A percentile compares a stretch with the other conserved stretches of the same genome.
phyloP scores from a whole-genome alignment of 148 eudicot species.

The Rhododendron kiyosumense region DNA sequence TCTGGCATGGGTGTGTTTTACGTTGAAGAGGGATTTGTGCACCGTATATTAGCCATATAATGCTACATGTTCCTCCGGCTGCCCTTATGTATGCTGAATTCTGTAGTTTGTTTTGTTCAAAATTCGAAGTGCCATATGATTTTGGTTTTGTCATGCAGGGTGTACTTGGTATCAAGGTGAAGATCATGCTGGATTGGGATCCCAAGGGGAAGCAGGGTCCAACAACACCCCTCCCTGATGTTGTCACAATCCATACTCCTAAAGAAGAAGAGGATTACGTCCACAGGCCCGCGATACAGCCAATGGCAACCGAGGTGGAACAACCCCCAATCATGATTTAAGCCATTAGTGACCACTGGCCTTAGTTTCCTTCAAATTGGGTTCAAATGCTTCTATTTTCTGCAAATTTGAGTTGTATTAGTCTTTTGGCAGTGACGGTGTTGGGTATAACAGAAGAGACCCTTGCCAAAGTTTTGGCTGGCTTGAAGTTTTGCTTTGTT shows the following conservation, averaged over 20 bases:
- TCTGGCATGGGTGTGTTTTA: background rate
- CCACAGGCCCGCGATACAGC: slow-evolving; percentile 10
- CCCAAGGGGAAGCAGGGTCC: slow-evolving; percentile 74
- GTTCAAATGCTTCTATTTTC: background rate
- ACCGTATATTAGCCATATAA: too few species aligned
- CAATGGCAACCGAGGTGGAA: slow-evolving; percentile 31
- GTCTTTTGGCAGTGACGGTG: background rate
- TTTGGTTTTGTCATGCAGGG: slow-evolving; percentile 28
- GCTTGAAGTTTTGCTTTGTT: background rate
- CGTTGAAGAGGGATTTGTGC: background rate
- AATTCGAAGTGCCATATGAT: background rate
- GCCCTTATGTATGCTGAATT: background rate
- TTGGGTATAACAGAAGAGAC: background rate
- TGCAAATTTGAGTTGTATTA: background rate
- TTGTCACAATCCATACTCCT: slow-evolving; percentile 66
- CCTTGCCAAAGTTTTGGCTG: background rate
- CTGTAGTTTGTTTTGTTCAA: background rate
- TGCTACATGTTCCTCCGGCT: background rate
- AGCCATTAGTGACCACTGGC: background rate
- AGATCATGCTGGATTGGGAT: slow-evolving; percentile 82
- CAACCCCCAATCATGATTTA: slow-evolving; percentile 22
- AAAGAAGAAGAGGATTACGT: slow-evolving; percentile 53
- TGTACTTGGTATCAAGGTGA: slow-evolving; percentile 74
- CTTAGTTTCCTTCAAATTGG: background rate
- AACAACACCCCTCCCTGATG: slow-evolving; percentile 63